These are phyloP conservation scores for Gymnopilus dilepis DNA, from an alignment of 768 basidiomycete genomes.

Conservation along the genomic window DNA sequence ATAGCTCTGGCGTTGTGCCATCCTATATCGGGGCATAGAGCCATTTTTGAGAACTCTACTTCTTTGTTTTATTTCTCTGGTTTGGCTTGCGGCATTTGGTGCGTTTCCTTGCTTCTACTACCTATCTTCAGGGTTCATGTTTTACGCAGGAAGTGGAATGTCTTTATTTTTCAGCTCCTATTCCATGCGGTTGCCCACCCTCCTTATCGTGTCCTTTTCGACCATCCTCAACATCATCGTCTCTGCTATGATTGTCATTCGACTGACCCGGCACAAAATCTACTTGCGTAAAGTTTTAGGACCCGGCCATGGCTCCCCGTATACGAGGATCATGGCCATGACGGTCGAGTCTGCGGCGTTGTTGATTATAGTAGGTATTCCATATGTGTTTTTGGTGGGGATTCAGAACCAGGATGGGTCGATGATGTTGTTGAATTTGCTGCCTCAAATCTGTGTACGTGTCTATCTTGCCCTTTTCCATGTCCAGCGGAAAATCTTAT, in stretches of 20 bases:
- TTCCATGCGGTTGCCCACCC: neutral
- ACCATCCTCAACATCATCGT: constrained; percentile 18
- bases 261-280: constrained; percentile 15
- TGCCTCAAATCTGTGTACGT: constrained; percentile 21
- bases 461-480: neutral
- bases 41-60: constrained; percentile 4
- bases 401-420: constrained; percentile 7
- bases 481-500: neutral
- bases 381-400: constrained; percentile 13
- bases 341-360: constrained; percentile 22
- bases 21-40: constrained; percentile 14
- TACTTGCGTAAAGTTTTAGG: constrained; percentile 11
- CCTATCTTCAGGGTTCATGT: no score
- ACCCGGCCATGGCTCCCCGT: constrained; percentile 6
- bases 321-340: constrained; percentile 17
- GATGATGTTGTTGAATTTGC: constrained; percentile 7
- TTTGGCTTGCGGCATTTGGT: constrained; percentile 13
- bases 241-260: constrained; percentile 14
- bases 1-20: constrained; percentile 23
- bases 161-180: constrained; percentile 1
- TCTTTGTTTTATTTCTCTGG: constrained; percentile 5
- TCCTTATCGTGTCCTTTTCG: constrained; percentile 15
- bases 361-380: constrained; percentile 14
- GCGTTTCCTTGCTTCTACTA: neutral
- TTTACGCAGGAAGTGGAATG: constrained; percentile 10